A percentile compares a stretch with the other conserved stretches of the same genome.
Conservation (phyloP, 2,329 filamentous ascomycete genomes). For the Zelopaecilomyces penicillatus region DNA sequence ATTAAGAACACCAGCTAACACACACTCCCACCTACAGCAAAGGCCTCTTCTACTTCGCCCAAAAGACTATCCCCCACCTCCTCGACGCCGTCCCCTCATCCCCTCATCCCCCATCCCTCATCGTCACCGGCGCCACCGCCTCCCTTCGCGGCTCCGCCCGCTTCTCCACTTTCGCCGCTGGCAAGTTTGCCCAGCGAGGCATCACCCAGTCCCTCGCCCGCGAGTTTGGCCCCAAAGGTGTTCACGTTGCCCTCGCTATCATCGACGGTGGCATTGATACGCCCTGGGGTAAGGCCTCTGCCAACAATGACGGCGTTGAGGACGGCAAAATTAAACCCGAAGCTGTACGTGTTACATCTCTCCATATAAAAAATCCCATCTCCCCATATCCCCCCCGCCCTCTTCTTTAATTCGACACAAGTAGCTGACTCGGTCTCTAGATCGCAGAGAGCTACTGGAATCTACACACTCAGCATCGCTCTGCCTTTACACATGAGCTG, state of each 20-base stretch:
- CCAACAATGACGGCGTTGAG: constrained; percentile 35
- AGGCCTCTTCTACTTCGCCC: constrained; percentile 70
- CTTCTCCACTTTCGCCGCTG: constrained; percentile 64
- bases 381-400: background rate
- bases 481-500: constrained; percentile 73
- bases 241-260: constrained; percentile 76
- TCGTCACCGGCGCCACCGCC: constrained; percentile 83
- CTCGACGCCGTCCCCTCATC: constrained; percentile 48
- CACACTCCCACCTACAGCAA: constrained; percentile 29
- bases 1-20: background rate
- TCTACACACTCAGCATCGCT: constrained; percentile 70
- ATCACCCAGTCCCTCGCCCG: constrained; percentile 67
- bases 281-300: constrained; percentile 52
- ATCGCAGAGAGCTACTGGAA: constrained; percentile 85
- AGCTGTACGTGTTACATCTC: constrained; percentile 46
- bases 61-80: constrained; percentile 61
- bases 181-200: constrained; percentile 72
- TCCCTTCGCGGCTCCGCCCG: constrained; percentile 63
- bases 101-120: constrained; percentile 62
- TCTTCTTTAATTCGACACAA: background rate
- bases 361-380: too few species aligned
- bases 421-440: constrained; percentile 30
- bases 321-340: constrained; percentile 64
- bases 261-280: constrained; percentile 84
- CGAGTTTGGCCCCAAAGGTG: constrained; percentile 76